phyloP scores from a whole-genome alignment of 192 early-diverging fungal genomes.

The Backusella tarrabulga region DNA sequence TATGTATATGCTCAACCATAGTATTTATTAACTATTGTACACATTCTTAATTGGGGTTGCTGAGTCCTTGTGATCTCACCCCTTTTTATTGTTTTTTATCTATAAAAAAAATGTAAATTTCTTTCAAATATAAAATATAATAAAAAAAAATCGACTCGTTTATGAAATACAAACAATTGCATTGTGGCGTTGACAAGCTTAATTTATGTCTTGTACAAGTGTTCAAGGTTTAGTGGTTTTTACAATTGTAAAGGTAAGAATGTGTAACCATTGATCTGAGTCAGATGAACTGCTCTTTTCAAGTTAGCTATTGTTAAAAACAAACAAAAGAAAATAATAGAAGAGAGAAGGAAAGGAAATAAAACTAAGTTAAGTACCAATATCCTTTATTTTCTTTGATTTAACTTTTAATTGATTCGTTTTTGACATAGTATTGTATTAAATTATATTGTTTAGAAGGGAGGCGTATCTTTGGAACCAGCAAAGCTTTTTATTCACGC shows the following conservation, averaged over 20 bases:
- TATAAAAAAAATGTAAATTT: constrained; percentile 6
- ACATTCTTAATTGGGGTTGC: neutral
- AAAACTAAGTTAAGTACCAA: neutral
- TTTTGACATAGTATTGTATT: neutral
- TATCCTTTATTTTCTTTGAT: neutral
- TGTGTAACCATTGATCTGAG: neutral
- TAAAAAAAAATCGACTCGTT: neutral
- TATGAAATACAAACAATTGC: neutral
- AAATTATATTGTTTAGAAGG: neutral
- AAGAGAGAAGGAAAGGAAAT: neutral
- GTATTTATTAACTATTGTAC: neutral
- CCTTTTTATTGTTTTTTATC: constrained; percentile 3
- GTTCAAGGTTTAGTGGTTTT: neutral
- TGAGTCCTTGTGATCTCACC: neutral
- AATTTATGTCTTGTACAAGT: neutral
- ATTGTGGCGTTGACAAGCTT: neutral
- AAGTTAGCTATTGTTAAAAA: neutral
- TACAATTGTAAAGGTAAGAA: neutral
- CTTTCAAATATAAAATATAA: neutral
- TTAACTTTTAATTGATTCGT: neutral
- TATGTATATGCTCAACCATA: neutral
- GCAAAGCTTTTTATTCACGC: neutral
- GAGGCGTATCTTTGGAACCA: neutral
- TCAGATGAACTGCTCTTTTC: constrained; percentile 1
- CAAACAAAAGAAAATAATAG: neutral